Evolutionary conservation across 768 basidiomycete species (phyloP), one percentile per base, ranked within the genome.

Genomic region (Ramaria rubella): DNA sequence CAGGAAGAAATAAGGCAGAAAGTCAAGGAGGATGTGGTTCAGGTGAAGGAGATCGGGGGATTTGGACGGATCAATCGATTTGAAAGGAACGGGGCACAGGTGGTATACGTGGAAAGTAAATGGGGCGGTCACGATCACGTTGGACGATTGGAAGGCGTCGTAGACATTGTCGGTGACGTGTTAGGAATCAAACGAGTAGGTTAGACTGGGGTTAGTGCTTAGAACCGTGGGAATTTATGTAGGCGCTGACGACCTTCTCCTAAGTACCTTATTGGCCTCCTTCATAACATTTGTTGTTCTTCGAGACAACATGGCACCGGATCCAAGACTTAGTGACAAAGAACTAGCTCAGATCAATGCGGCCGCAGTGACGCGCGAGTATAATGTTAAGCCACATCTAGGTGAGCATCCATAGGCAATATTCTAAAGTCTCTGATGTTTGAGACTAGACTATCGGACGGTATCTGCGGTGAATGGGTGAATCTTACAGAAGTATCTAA

Each of bases 381-480:
- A 90, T 74, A 84, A 81, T 63, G 90, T 94, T 60, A 80, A 94
- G 64, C 92, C 92, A 58, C 89, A 91, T 73, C 77, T 94, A 61
- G 91, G 91, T 92, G 68, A 62, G 80, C 72, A 62, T 58, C 38
- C 59, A 46, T 59, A 56, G 55, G 63, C 59, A 64, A 55, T 52
- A 61, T 58, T 27, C 61, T n/a, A n/a, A n/a, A n/a, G 21, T 23
- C 26, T 53, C 55, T 29, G 30, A 45, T 46, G 44, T 52, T 19
- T 33, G 40, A 58, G 49, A 49, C 45, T 62, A 94, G 94, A 97
- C 73, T 97, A 97, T 75, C 82, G 92, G 61, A 97, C 94, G n/a
- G 96, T 99, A 51, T 93, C 94, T 65, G 95, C 94, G 60, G 88
- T 98, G 73, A 98, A 98, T 67, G 96, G 95, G 94, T 90, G 67